Evolutionary conservation across 305 asterid genomes (phyloP), one percentile per base, ranked within the genome.

Genomic region (Fraxinus sp.): DNA sequence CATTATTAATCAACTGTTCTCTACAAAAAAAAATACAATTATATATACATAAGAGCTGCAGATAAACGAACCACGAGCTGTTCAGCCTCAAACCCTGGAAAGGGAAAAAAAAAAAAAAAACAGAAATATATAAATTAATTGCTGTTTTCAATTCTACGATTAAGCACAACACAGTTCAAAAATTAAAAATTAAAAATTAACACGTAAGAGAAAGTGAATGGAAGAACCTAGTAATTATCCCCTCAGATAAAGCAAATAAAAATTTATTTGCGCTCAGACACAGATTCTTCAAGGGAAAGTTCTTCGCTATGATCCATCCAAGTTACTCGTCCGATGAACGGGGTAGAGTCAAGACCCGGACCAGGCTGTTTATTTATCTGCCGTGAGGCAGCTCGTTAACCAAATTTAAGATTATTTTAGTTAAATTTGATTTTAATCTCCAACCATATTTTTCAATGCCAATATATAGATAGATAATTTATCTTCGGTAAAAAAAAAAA

Each of bases 21-120:
- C 89, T 82, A 78, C 18, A 62, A 82, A 78, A 62, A 11, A 81
- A 86, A 78, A 82, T 86, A 85, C 89, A 85, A 77, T 84, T 86
- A 85, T 83, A 83, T 68, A 81, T 88, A 81, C 89, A 86, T 76
- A 85, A 87, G 91, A 84, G 90, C 91, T 90, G 91, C 89, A 83
- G 93, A 84, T 80, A 86, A 90, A 83, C 88, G 90, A 88, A 88
- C 89, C 86, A 78, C 80, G 84, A 85, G 92, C 93, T 81, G 89
- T 86, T 90, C 93, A 62, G 90, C 91, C 82, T 79, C 91, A 87
- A 85, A 88, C 84, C 93, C 93, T 87, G 89, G 86, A 89, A 83
- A 87, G 9, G 35, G 5, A 3, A 32, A 32, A 14, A 16, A 68
- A 30, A 28, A 26, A 24, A 26, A 66, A 68, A 2, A 28, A 13